Evolutionary conservation across 2,329 filamentous ascomycete genomes (phyloP).

Genomic region (Neonectria sp.): DNA sequence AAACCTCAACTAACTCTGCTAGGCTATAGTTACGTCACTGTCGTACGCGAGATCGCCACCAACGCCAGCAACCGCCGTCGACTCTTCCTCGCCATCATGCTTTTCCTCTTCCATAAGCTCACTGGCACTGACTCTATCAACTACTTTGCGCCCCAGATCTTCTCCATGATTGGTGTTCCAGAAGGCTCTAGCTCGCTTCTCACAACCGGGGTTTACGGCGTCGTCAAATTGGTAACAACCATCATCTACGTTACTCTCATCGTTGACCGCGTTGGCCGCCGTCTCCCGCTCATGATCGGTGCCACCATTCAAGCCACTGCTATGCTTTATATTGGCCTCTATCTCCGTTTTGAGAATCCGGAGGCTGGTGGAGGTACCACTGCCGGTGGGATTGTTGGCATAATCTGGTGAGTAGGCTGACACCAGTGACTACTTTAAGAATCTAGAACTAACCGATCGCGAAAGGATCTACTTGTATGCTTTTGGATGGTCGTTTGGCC

Average conservation of each 20-base stretch:
- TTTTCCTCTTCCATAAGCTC: constrained; percentile 39
- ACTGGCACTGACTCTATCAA: constrained; percentile 39
- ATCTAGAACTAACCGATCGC: constrained; percentile 12
- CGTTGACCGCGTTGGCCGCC: constrained; percentile 49
- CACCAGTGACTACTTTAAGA: not conserved
- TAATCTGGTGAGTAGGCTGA: constrained; percentile 2
- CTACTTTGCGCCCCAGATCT: constrained; percentile 42
- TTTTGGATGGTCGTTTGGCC: constrained; percentile 39
- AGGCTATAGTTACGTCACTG: constrained; percentile 30
- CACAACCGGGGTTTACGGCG: constrained; percentile 43
- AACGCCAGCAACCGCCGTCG: constrained; percentile 43
- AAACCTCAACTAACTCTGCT: constrained; percentile 23
- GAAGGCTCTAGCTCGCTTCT: constrained; percentile 40
- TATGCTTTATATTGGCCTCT: constrained; percentile 50
- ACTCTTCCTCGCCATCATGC: constrained; percentile 44
- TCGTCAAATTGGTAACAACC: constrained; percentile 44
- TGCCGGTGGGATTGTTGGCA: constrained; percentile 20
- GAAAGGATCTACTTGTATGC: constrained; percentile 41
- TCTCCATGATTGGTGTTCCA: constrained; percentile 39
- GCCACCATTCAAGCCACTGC: constrained; percentile 44
- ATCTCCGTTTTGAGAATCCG: constrained; percentile 38
- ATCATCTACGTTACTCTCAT: constrained; percentile 51
- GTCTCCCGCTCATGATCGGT: constrained; percentile 46
- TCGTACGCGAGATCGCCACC: constrained; percentile 38
- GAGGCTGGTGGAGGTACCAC: constrained; percentile 29